phyloP scores from a whole-genome alignment of 129 eudicot genomes.

The Daucus carota region DNA sequence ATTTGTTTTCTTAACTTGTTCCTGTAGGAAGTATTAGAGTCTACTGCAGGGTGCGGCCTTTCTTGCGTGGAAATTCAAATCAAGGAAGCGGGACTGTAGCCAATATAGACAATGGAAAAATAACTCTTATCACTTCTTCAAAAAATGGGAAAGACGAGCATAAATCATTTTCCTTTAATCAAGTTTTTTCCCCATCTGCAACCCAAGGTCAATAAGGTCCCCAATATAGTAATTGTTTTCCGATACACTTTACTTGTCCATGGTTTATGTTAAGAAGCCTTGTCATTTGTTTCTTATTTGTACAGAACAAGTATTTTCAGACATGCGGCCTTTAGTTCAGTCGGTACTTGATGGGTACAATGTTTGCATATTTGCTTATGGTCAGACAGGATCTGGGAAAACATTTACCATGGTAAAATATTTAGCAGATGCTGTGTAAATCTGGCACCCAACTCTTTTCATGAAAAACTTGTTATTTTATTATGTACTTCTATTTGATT shows the following conservation, averaged over 20 bases:
- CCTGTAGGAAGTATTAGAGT: conserved; percentile 71
- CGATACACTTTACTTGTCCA: conserved; percentile 2
- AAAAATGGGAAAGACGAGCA: conserved; percentile 63
- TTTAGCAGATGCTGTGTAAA: conserved; percentile 2
- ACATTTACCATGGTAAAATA: conserved; percentile 68
- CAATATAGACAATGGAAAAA: conserved; percentile 39
- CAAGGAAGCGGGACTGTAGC: conserved; percentile 34
- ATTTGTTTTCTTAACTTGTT: neutral
- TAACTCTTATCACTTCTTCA: conserved; percentile 40
- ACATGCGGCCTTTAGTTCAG: conserved; percentile 71
- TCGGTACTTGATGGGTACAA: conserved; percentile 84
- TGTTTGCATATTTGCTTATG: conserved; percentile 87
- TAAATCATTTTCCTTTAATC: conserved; percentile 73
- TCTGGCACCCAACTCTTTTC: neutral
- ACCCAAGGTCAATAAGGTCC: conserved; percentile 75
- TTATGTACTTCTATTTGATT: neutral
- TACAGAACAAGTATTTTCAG: conserved; percentile 82
- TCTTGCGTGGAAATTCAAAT: conserved; percentile 43
- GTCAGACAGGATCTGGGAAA: conserved; percentile 90
- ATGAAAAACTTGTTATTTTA: neutral
- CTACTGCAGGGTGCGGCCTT: conserved; percentile 74
- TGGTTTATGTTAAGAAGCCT: conserved; percentile 12
- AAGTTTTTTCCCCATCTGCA: conserved; percentile 69
- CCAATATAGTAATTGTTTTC: conserved; percentile 15
- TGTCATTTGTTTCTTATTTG: conserved; percentile 11